A percentile compares a stretch with the other conserved stretches of the same genome.
Evolutionary conservation across 1,139 yeast genomes (phyloP).

Genomic region (Pichia sp.): DNA sequence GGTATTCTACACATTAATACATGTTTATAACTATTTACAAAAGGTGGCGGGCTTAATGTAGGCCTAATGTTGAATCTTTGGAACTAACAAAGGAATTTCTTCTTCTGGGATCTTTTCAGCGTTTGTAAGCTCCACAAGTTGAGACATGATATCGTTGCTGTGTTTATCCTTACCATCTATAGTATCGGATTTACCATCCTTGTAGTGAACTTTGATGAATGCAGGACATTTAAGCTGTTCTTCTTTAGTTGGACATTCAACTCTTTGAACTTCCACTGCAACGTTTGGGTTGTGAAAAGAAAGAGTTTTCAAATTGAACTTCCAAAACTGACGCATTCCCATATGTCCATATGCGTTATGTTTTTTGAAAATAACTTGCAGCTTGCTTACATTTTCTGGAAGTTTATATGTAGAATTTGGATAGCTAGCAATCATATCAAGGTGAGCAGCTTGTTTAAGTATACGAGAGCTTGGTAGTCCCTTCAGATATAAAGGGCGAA

Average conservation of each 20-base stretch:
- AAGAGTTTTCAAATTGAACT: slow-evolving; percentile 61
- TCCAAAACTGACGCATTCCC: slow-evolving; percentile 63
- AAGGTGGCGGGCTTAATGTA: background rate
- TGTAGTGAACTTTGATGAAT: slow-evolving; percentile 26
- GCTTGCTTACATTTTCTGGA: slow-evolving; percentile 29
- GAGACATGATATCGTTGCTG: slow-evolving; percentile 33
- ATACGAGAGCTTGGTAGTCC: slow-evolving; percentile 26
- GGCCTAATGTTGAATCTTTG: background rate
- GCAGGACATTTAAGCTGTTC: slow-evolving; percentile 41
- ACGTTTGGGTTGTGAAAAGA: slow-evolving; percentile 75
- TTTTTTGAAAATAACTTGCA: slow-evolving; percentile 40
- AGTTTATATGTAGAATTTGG: slow-evolving; percentile 37
- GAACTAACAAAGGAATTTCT: slow-evolving; percentile 22
- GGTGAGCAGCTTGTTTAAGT: slow-evolving; percentile 35
- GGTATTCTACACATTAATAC: background rate
- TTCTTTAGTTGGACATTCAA: slow-evolving; percentile 39
- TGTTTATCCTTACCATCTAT: slow-evolving; percentile 35
- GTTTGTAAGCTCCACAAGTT: slow-evolving; percentile 30
- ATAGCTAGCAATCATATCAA: slow-evolving; percentile 38
- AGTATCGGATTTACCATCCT: slow-evolving; percentile 30
- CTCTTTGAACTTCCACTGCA: slow-evolving; percentile 53
- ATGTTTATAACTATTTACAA: background rate
- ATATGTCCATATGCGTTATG: slow-evolving; percentile 41
- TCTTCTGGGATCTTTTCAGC: slow-evolving; percentile 30
- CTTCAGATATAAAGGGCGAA: slow-evolving; percentile 24